Evolutionary conservation across 2,329 filamentous ascomycete genomes (phyloP), one percentile per base, ranked within the genome.

Genomic region (Helicocarpus griseus): DNA sequence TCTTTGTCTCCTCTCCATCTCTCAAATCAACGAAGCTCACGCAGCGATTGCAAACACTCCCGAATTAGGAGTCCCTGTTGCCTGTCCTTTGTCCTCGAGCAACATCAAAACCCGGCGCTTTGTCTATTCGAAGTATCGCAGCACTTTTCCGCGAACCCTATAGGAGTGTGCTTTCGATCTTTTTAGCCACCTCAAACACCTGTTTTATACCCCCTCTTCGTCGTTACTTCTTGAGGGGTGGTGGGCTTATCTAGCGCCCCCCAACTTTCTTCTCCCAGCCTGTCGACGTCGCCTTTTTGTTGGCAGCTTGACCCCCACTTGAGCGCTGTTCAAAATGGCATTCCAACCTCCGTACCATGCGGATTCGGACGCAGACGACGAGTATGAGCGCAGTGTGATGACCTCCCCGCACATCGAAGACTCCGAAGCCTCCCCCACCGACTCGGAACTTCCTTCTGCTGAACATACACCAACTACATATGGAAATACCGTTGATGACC

Each of bases 361-460:
- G 56, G 80, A 83, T 60, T 82, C 78, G 47, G 79, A 82, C 61
- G 80, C 80, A 56, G 81, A 83, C 64, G 81, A 83, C 67, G 81
- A 84, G 67, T 83, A 81, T 58, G 80, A 83, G 65, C 74, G 79
- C 58, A 78, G 76, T 59, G 73, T 76, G 54, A 72, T 81, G 62
- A 77, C 77, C 48, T 79, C 77, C 14, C 79, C 79, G 17, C 75
- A 74, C 51, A 65, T 80, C 47, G 74, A 73, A 47, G 78, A 82
- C 61, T 82, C 77, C 53, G 78, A 81, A 61, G 67, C 69, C 54
- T 79, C 76, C 49, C 76, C 77, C 35, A 78, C 74, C 13, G 77
- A 78, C 56, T 80, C 79, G 7, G 78, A 79, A 53, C 77, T 78
- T 46, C 72, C 76, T 40, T 81, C 78, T 35, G 76, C 73, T 50